phyloP scores from a whole-genome alignment of 2,329 filamentous ascomycete genomes.

The Coniella vitis region DNA sequence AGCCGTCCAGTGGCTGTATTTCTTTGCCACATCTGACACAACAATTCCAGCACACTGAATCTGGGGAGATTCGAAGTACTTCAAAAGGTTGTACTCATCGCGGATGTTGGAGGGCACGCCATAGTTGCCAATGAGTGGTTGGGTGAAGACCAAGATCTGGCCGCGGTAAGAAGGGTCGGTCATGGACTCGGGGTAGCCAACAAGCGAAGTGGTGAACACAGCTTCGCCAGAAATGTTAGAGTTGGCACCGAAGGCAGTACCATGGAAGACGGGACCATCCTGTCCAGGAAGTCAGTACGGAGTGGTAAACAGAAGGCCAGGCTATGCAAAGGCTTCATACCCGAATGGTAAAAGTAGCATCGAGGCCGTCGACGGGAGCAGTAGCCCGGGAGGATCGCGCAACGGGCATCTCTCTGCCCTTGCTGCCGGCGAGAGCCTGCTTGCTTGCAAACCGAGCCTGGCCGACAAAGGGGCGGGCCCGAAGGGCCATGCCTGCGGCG shows the following conservation, averaged over 20 bases:
- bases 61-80: conserved; percentile 97
- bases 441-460: conserved; percentile 30
- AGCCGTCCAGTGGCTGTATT: conserved; percentile 98
- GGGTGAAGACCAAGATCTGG: conserved; percentile 97
- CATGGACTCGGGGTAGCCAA: conserved; percentile 95
- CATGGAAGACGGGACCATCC: conserved; percentile 93
- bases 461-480: conserved; percentile 25
- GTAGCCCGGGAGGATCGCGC: conserved; percentile 51
- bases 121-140: conserved; percentile 97
- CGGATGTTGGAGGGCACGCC: conserved; percentile 82
- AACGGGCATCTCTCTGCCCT: conserved; percentile 60
- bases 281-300: conserved; percentile 27
- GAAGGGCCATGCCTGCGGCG: conserved; percentile 30
- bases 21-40: conserved; percentile 84
- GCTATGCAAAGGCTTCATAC: conserved; percentile 33
- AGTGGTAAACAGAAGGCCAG: not conserved
- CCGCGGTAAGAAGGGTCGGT: conserved; percentile 84
- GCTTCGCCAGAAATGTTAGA: conserved; percentile 96
- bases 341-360: conserved; percentile 92
- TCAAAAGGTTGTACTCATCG: conserved; percentile 83
- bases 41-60: conserved; percentile 95
- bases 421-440: conserved; percentile 59
- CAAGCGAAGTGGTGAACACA: conserved; percentile 95
- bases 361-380: conserved; percentile 60
- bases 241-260: conserved; percentile 93